Evolutionary conservation across 345 rosid species (phyloP), one percentile per base, ranked within the genome.

Genomic region (Syzygium grande): DNA sequence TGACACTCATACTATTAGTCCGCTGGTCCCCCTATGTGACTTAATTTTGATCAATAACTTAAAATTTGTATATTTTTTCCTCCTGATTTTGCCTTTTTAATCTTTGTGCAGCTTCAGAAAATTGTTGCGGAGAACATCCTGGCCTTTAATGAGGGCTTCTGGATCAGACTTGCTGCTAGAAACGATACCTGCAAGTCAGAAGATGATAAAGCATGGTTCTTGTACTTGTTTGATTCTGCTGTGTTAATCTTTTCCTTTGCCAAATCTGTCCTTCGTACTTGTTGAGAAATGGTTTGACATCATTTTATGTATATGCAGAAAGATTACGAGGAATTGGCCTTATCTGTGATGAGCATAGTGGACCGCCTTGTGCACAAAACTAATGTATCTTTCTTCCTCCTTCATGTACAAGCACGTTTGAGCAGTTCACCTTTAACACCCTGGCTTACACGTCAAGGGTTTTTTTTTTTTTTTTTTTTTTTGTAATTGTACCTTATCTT

Each of bases 131-230:
- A 96, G 92, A 96, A 97, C 84, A 88, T 97, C 87, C 97, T 97
- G 88, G 97, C 98, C 89, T 97, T 97, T 91, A 94, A 95, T 86
- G 96, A 93, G 90, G 93, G 87, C 21, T 96, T 97, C 79, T 97
- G 99, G 99, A 94, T 96, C 79, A 93, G 98, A 56, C 98, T 96
- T 41, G 99, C 99, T 5, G 93, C 97, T 16, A 95, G 99, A 93
- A 92, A 89, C 11, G 99, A 97, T 91, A 93, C 98, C 84, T 95
- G 98, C 96, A 93, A 87, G 91, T 95, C 97, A 46, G 98, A 97
- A 85, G 99, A 96, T 93, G 98, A 97, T 90, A 95, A 97, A 93
- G 99, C 94, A 96, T 13, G 93, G 88, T 59, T 90, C 89, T 89
- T 89, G n/a, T 77, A 85, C 92, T 88, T 87, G 89, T 91, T 91